Conservation (phyloP, 2,329 filamentous ascomycete species). For the Lecanosticta acicola region DNA sequence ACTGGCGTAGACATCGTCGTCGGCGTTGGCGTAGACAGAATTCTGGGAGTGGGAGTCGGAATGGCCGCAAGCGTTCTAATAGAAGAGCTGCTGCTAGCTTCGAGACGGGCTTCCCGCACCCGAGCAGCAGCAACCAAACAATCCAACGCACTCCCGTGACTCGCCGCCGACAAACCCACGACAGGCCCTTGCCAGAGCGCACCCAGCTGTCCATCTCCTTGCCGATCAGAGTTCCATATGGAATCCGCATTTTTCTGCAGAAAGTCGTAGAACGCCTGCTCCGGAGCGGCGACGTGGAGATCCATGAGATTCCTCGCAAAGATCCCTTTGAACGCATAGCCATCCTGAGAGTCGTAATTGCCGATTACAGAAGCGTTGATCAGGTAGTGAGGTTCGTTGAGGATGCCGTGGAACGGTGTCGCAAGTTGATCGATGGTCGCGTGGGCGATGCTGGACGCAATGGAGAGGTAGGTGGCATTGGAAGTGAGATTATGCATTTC, state of each 20-base stretch:
- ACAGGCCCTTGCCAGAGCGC: conserved; percentile 60
- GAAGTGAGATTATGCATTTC: conserved; percentile 45
- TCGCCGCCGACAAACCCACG: conserved; percentile 47
- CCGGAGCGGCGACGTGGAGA: conserved; percentile 48
- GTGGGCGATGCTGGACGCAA: conserved; percentile 34
- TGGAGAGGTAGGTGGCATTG: conserved; percentile 27
- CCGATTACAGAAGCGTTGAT: conserved; percentile 23
- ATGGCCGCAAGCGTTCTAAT: not conserved
- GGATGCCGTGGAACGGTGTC: conserved; percentile 31
- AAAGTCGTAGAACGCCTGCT: conserved; percentile 47
- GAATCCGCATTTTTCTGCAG: conserved; percentile 57
- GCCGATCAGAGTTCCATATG: conserved; percentile 58
- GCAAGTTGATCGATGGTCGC: conserved; percentile 35
- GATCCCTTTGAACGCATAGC: conserved; percentile 63
- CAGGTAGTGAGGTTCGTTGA: conserved; percentile 32
- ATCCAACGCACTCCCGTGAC: conserved; percentile 62
- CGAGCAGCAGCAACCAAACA: conserved; percentile 45
- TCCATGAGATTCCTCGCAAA: conserved; percentile 61
- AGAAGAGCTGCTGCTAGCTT: no score
- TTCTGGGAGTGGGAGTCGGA: conserved; percentile 1
- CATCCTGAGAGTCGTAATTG: conserved; percentile 32
- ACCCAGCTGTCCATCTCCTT: conserved; percentile 45
- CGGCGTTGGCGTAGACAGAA: no score
- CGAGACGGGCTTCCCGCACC: no score
- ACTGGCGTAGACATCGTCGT: no score